Evolutionary conservation across 148 eudicot genomes (phyloP).

Genomic region (Silene conica): DNA sequence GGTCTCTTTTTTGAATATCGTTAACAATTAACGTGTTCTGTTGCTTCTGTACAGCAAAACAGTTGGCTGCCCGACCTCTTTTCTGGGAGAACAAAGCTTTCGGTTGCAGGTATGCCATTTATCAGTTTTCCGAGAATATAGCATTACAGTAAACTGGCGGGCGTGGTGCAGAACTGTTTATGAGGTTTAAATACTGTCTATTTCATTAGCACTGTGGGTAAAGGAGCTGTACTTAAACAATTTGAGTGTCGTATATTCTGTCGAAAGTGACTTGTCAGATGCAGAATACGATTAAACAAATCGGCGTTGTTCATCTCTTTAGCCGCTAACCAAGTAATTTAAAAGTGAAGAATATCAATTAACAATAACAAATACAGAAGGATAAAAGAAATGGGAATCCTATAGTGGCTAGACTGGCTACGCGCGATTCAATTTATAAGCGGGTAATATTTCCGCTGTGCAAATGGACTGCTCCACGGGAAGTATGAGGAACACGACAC

Average conservation of each 20-base stretch:
- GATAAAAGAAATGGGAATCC: background rate
- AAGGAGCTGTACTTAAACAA: background rate
- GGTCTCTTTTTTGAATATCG: no score
- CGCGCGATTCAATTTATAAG: constrained; percentile 2
- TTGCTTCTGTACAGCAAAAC: no score
- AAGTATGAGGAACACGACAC: background rate
- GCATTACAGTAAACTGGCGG: background rate
- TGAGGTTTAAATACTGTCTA: background rate
- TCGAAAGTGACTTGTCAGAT: no score
- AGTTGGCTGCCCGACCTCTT: background rate
- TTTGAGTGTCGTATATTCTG: background rate
- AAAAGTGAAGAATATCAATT: background rate
- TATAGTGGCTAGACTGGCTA: background rate
- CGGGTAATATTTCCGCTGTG: background rate
- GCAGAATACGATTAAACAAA: no score
- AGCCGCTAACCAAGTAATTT: background rate
- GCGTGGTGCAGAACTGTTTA: background rate
- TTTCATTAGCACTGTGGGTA: background rate
- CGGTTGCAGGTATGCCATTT: constrained; percentile 6
- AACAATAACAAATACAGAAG: background rate
- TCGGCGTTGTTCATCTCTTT: background rate
- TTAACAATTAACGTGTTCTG: no score
- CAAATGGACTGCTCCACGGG: background rate
- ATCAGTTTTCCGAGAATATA: background rate
- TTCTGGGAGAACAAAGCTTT: constrained; percentile 16